A percentile compares a stretch with the other conserved stretches of the same genome.
Conservation (phyloP, 2,329 filamentous ascomycete species). For the Colletotrichum liriopes region DNA sequence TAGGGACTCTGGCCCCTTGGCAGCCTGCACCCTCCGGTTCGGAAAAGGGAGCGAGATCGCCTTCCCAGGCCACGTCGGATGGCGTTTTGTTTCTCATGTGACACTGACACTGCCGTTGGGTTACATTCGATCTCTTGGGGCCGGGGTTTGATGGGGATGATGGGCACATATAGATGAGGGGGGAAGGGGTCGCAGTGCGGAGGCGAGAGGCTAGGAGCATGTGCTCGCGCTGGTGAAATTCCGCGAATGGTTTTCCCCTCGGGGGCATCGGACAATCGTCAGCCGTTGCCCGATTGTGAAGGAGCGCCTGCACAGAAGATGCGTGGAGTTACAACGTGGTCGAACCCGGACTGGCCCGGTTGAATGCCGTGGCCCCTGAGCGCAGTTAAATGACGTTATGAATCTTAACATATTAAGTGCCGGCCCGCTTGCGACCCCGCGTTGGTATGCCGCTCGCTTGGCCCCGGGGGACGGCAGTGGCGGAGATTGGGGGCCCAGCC, state of each 20-base stretch:
- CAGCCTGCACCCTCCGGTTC: conserved; percentile 24
- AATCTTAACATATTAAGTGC: conserved; percentile 15
- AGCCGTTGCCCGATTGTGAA: conserved; percentile 14
- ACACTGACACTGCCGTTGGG: conserved; percentile 16
- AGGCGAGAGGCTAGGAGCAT: background rate
- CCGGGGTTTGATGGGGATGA: conserved; percentile 11
- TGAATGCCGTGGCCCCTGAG: background rate
- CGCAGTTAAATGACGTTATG: conserved; percentile 25
- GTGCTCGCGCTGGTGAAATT: background rate
- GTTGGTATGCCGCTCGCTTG: conserved; percentile 27
- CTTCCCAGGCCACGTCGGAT: background rate
- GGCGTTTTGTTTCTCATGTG: conserved; percentile 19
- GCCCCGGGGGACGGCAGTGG: conserved; percentile 5
- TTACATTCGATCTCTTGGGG: conserved; percentile 38
- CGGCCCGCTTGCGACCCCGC: conserved; percentile 36
- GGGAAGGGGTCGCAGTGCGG: background rate
- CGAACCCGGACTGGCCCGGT: background rate
- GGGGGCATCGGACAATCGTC: conserved; percentile 6
- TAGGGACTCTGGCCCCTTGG: background rate
- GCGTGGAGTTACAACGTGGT: background rate
- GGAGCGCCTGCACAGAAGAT: background rate
- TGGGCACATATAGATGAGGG: conserved; percentile 16
- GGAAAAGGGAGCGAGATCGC: conserved; percentile 20
- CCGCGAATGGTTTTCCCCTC: conserved; percentile 5
- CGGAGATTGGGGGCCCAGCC: conserved; percentile 7